Evolutionary conservation across 257 asterid species (phyloP).

Genomic region (Mentha longifolia): DNA sequence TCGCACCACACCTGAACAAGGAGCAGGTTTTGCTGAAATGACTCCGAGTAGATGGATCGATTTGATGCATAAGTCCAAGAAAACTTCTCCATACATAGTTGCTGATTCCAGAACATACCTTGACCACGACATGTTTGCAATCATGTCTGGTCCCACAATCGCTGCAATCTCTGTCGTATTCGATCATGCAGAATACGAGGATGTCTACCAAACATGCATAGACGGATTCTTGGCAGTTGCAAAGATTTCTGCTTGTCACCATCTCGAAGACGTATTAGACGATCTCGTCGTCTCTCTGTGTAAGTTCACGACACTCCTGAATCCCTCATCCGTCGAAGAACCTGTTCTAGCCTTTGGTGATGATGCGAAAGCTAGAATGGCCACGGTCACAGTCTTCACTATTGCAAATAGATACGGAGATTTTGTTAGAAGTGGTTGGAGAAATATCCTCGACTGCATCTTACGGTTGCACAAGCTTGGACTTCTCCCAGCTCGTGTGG

Average conservation of each 20-base stretch:
- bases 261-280: slow-evolving; percentile 93
- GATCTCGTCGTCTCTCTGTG: slow-evolving; percentile 95
- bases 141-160: slow-evolving; percentile 97
- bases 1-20: slow-evolving; percentile 93
- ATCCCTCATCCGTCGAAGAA: slow-evolving; percentile 87
- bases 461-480: slow-evolving; percentile 93
- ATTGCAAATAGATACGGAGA: slow-evolving; percentile 93
- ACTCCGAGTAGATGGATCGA: slow-evolving; percentile 97
- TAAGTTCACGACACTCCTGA: slow-evolving; percentile 86
- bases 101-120: slow-evolving; percentile 86
- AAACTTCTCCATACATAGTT: slow-evolving; percentile 72
- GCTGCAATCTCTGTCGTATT: slow-evolving; percentile 97
- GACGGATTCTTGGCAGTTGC: slow-evolving; percentile 97
- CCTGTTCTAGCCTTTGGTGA: slow-evolving; percentile 95
- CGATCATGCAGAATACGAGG: slow-evolving; percentile 93
- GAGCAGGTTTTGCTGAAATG: slow-evolving; percentile 92
- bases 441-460: slow-evolving; percentile 90
- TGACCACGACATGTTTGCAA: slow-evolving; percentile 97
- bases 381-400: slow-evolving; percentile 89
- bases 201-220: slow-evolving; percentile 89
- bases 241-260: slow-evolving; percentile 93
- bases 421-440: slow-evolving; percentile 93
- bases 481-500: slow-evolving; percentile 96
- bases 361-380: slow-evolving; percentile 95
- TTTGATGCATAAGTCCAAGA: slow-evolving; percentile 85